Base-by-base conservation (phyloP, 2,329 filamentous ascomycete genomes). In the Teratosphaeria epicoccoides region DNA sequence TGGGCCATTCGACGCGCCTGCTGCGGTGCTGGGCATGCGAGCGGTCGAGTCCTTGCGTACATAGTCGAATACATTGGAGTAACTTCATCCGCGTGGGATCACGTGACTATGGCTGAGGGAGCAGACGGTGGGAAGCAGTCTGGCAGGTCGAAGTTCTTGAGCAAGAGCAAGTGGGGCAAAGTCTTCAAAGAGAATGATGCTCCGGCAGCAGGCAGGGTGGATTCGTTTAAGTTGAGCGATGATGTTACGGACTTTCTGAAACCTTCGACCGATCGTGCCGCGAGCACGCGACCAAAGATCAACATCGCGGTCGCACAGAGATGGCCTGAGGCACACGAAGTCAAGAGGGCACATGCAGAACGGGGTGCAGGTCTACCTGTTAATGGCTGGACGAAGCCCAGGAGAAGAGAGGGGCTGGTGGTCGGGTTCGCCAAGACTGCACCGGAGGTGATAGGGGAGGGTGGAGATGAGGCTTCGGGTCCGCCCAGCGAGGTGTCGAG, bases 371-470 rank as follows among this genome's bases (percentile, higher is more conserved):
- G 40, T 9, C 55, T 52, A 24, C 47, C 55, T 24, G 25, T 37
- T 24, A 24, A 24, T n/a, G 50, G 68, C 17, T 62, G 56, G 47
- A 60, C 54, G 26, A 71, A 57, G 55, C 68, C 61, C 59, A 66
- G 72, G 60, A 73, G 71, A 50, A 80, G 78, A 63, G 87, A 87
- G 68, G 85, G 85, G 9, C 73, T 93, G 55, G 73, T 73, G 4
- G 90, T 96, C 29, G 80, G 76, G 51, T 96, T 96, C 62, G 79
- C 78, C 49, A 81, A 87, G 59, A 78, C 77, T 9, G 75, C 78
- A 50, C 89, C 90, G 6, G 85, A 88, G 46, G 70, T 95, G 55
- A 96, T 97, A 63, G 91, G 91, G 46, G 84, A 91, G 68, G 91
- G 91, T 52, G 91, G 91, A 28, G 91, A 96, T 63, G 89, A 95